These are phyloP conservation scores for Sextonia rubra DNA, from an alignment of 164 flowering plant genomes.

Conservation along the genomic window DNA sequence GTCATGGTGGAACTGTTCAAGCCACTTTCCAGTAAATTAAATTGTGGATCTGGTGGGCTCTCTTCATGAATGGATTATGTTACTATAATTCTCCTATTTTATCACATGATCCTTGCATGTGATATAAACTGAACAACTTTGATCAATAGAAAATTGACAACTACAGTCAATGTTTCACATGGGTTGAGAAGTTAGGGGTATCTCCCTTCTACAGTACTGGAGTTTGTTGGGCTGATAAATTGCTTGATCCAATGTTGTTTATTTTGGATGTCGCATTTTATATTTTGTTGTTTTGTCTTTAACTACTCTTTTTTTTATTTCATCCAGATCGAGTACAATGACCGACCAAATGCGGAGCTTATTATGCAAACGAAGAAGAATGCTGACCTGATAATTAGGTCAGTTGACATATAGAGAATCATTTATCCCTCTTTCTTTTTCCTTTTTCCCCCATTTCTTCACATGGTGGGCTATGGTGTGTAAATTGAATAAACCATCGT, in stretches of 20 bases:
- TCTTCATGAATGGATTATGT: not conserved
- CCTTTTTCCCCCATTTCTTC: not conserved
- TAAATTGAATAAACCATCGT: not conserved
- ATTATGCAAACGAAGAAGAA: slow-evolving; percentile 65
- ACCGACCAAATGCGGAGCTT: slow-evolving; percentile 88
- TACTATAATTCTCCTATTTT: no score
- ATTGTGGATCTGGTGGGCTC: not conserved
- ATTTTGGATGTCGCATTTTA: not conserved
- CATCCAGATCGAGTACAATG: slow-evolving; percentile 77
- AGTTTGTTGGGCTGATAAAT: not conserved
- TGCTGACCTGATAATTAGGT: slow-evolving; percentile 50
- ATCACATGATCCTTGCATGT: no score
- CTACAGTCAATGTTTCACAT: no score
- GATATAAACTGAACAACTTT: no score
- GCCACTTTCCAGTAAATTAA: not conserved
- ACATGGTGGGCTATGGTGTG: not conserved
- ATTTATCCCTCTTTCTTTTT: not conserved
- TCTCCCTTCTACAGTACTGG: no score
- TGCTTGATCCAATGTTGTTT: not conserved
- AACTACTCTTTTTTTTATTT: not conserved
- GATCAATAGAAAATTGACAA: no score
- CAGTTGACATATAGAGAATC: not conserved
- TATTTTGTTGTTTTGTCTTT: no score
- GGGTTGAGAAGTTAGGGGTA: no score
- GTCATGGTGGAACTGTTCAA: not conserved